Base-by-base conservation (phyloP, 257 asterid species). In the Avicennia marina region DNA sequence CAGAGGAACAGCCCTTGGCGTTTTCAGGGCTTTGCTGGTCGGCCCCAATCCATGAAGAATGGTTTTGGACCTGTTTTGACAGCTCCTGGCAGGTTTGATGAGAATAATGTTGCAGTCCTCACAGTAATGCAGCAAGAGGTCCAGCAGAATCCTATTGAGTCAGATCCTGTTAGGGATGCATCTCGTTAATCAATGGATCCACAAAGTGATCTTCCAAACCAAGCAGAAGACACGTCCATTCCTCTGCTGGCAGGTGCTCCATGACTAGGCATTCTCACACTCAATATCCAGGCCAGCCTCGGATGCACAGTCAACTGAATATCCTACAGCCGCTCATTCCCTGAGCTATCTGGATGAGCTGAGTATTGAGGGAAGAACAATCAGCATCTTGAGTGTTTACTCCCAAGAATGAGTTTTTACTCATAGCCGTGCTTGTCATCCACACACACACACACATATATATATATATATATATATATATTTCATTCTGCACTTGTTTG, bases 321-420 rank as follows among this genome's bases (percentile, higher is more conserved):
- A 66, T 58, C 79, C 72, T 0, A 26, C 52, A 9, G 46, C 64
- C 34, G 25, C 44, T 25, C 75, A 70, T 57, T 63, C 67, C 41
- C 36, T 65, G 60, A 72, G 77, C 52, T 65, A 54, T 42, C 77
- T 47, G 11, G 82, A 70, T 20, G 94, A 81, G 40, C 56, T 71
- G 13, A 36, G 73, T 26, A 63, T 86, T 56, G 95, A 86, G 56
- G 95, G 94, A 15, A 94, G 95, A 49, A 86, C 84, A 32, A 86
- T 83, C 65, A 81, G 79, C 82, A 71, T 86, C 67, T 78, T 94
- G 50, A 81, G 82, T 58, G 74, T 64, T 32, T 86, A 81, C 64
- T 83, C 94, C 8, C 81, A 86, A 48, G 82, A 79, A 94, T 86
- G 66, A 75, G 82, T 67, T 47, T 4, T 48, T 38, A 12, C 16